Conservation (phyloP, 139 green algal genomes). For the Zygnema circumcarinatum region DNA sequence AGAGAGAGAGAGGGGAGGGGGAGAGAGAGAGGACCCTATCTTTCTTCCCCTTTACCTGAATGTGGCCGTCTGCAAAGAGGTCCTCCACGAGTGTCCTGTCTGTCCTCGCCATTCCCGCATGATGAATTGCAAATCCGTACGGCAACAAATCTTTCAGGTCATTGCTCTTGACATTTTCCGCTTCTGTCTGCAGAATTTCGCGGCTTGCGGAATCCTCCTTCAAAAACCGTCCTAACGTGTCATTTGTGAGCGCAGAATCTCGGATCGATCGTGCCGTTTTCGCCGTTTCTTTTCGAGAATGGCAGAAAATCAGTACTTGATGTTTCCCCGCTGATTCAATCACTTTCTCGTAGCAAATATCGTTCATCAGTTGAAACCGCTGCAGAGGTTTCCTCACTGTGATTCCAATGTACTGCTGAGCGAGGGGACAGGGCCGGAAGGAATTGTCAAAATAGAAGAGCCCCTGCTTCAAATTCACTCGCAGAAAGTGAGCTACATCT, state of each 20-base stretch:
- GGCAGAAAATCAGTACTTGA: slow-evolving; percentile 95
- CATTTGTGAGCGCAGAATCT: slow-evolving; percentile 62
- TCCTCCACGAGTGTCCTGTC: slow-evolving; percentile 97
- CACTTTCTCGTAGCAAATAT: slow-evolving; percentile 98
- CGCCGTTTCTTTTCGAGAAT: slow-evolving; percentile 97
- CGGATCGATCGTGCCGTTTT: slow-evolving; percentile 81
- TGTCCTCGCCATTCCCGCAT: slow-evolving; percentile 90
- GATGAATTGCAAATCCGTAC: slow-evolving; percentile 96
- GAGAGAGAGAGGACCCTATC: too few species aligned
- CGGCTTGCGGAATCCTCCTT: slow-evolving; percentile 78
- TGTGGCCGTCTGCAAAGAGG: slow-evolving; percentile 94
- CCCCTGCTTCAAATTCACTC: slow-evolving; percentile 87
- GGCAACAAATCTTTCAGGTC: slow-evolving; percentile 93
- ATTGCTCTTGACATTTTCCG: slow-evolving; percentile 80
- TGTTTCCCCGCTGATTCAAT: slow-evolving; percentile 89
- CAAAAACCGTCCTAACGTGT: slow-evolving; percentile 78
- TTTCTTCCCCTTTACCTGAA: slow-evolving; percentile 64
- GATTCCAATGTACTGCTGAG: slow-evolving; percentile 96
- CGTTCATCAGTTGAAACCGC: slow-evolving; percentile 86
- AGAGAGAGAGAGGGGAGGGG: too few species aligned
- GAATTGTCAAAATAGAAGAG: slow-evolving; percentile 98
- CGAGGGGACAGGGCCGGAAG: slow-evolving; percentile 87
- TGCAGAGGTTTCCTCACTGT: slow-evolving; percentile 98
- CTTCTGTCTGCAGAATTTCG: slow-evolving; percentile 90
- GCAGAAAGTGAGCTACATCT: slow-evolving; percentile 93